A percentile compares a stretch with the other conserved stretches of the same genome.
phyloP scores from a whole-genome alignment of 106 monocot species.

The Amphibolis antarctica region DNA sequence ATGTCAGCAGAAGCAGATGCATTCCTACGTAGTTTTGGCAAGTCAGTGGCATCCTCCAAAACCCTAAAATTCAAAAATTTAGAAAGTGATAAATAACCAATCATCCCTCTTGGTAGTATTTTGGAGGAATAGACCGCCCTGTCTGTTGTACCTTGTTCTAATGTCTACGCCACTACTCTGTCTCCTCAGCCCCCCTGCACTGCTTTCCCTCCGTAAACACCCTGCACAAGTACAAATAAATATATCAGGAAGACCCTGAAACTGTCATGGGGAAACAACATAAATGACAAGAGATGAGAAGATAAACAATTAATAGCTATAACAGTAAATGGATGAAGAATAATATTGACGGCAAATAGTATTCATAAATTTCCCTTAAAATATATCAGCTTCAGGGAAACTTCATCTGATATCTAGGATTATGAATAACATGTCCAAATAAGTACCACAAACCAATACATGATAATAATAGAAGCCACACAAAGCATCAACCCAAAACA shows the following conservation, averaged over 20 bases:
- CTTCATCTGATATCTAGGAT: too few species aligned
- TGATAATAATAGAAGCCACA: not conserved
- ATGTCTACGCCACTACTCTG: slow-evolving; percentile 52
- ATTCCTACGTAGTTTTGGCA: slow-evolving; percentile 33
- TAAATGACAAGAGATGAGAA: too few species aligned
- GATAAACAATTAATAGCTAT: too few species aligned
- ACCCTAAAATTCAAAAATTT: slow-evolving; percentile 11
- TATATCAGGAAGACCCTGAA: not conserved
- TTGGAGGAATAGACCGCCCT: not conserved
- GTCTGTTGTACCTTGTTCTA: slow-evolving; percentile 30
- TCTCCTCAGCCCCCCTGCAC: slow-evolving; percentile 29
- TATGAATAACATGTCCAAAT: not conserved
- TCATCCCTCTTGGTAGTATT: not conserved
- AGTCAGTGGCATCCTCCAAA: slow-evolving; percentile 9
- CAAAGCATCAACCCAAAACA: not conserved
- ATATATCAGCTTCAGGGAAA: too few species aligned
- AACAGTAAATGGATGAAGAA: too few species aligned
- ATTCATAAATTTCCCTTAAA: too few species aligned
- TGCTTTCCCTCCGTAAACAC: not conserved
- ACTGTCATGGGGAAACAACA: too few species aligned
- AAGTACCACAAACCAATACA: not conserved
- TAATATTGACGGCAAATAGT: too few species aligned
- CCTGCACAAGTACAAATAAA: not conserved
- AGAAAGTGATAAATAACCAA: not conserved
- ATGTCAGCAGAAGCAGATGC: slow-evolving; percentile 46